These are phyloP conservation scores for Epithele typhae DNA, from an alignment of 768 basidiomycete genomes.

Conservation along the genomic window DNA sequence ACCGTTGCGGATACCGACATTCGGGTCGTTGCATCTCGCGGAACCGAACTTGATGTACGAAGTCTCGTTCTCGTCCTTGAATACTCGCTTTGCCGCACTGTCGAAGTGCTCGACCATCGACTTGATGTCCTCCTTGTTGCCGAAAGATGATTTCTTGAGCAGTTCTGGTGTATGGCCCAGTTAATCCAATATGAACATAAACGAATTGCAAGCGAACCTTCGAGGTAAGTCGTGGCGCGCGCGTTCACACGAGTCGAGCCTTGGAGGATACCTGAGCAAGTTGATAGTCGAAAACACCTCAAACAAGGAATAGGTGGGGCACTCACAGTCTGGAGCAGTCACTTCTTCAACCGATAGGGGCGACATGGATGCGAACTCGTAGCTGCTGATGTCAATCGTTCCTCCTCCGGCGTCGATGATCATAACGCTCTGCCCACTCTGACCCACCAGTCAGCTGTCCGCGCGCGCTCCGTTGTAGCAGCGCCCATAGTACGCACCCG, in stretches of 20 bases:
- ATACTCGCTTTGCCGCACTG: conserved; percentile 38
- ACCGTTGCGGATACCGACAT: too few species aligned
- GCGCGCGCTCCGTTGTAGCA: neutral
- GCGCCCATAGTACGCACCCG: too few species aligned
- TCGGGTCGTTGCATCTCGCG: conserved; percentile 33
- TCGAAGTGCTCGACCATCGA: conserved; percentile 38
- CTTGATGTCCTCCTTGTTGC: too few species aligned
- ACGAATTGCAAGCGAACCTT: too few species aligned
- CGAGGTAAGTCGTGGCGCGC: too few species aligned
- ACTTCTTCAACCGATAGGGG: conserved; percentile 33
- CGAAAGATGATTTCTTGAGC: too few species aligned
- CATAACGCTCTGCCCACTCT: conserved; percentile 33
- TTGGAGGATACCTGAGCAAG: conserved; percentile 37
- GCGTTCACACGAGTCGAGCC: conserved; percentile 39
- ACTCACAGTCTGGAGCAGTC: conserved; percentile 31
- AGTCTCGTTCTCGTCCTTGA: conserved; percentile 34
- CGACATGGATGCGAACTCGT: conserved; percentile 7
- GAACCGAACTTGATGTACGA: conserved; percentile 41
- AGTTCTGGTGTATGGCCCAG: too few species aligned
- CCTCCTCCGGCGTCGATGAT: conserved; percentile 51
- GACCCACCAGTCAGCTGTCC: too few species aligned
- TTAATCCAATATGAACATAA: too few species aligned
- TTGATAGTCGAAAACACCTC: neutral
- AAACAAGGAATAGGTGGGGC: too few species aligned
- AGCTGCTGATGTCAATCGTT: conserved; percentile 40